Percentiles rank a stretch among this genome's conserved stretches.
Conservation (phyloP, 2,329 filamentous ascomycete species). For the Zymoseptoria crescenta region DNA sequence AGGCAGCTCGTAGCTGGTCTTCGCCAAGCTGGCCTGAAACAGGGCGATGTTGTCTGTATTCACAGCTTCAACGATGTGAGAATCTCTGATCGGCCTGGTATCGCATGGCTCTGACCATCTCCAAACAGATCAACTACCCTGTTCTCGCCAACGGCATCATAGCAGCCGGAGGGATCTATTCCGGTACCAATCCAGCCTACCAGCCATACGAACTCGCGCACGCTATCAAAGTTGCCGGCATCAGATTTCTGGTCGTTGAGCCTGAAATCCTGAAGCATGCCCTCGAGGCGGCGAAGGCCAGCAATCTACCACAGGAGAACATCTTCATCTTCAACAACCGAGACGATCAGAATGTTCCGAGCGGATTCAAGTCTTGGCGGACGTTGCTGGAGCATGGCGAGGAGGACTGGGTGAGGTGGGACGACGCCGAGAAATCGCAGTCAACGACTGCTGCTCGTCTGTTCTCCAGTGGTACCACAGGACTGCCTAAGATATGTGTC, state of each 20-base stretch:
- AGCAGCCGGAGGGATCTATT: slow-evolving; percentile 28
- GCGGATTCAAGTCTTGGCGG: slow-evolving; percentile 17
- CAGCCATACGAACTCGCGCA: slow-evolving; percentile 28
- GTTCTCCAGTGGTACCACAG: slow-evolving; percentile 52
- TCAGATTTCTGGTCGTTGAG: slow-evolving; percentile 26
- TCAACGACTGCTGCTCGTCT: slow-evolving; percentile 42
- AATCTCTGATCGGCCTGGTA: background rate
- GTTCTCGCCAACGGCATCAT: slow-evolving; percentile 22
- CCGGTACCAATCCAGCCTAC: slow-evolving; percentile 31
- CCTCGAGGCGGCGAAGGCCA: slow-evolving; percentile 32
- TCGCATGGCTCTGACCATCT: background rate
- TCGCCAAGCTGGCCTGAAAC: slow-evolving; percentile 37
- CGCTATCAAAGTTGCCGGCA: slow-evolving; percentile 23
- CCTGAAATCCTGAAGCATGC: slow-evolving; percentile 25
- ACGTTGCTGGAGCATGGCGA: slow-evolving; percentile 37
- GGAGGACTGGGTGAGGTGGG: slow-evolving; percentile 40
- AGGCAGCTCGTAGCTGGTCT: slow-evolving; percentile 46
- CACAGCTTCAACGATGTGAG: slow-evolving; percentile 40
- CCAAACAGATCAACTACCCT: slow-evolving; percentile 14
- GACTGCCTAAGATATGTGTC: slow-evolving; percentile 37
- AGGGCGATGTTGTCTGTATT: slow-evolving; percentile 47
- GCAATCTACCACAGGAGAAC: slow-evolving; percentile 31
- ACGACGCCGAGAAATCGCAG: slow-evolving; percentile 33
- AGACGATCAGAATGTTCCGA: slow-evolving; percentile 17
- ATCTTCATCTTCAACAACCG: slow-evolving; percentile 36